Evolutionary conservation across 2,329 filamentous ascomycete species (phyloP).

Genomic region (Didymella keratinophila): DNA sequence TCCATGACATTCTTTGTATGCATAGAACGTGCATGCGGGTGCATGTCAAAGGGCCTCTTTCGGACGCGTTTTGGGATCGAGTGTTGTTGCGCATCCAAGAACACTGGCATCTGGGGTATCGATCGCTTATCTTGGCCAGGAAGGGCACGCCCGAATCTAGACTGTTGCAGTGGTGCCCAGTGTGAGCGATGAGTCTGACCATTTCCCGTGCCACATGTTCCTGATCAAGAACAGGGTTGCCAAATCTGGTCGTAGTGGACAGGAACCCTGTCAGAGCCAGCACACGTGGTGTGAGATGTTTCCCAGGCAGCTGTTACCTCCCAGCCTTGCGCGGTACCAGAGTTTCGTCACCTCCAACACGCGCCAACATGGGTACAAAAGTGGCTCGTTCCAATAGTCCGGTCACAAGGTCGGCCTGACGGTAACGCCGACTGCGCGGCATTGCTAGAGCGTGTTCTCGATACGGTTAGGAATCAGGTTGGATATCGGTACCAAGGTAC

Average conservation of each 20-base stretch:
- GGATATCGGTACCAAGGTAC: conserved; percentile 3
- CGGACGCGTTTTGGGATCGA: too few relatives aligned
- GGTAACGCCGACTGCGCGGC: conserved; percentile 11
- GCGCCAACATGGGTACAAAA: conserved; percentile 1
- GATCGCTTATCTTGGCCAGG: conserved; percentile 3
- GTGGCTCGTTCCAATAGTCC: conserved; percentile 18
- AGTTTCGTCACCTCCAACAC: conserved; percentile 7
- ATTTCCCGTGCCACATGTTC: conserved; percentile 1
- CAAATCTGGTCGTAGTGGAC: neutral
- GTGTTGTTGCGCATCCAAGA: neutral
- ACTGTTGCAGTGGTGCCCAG: neutral
- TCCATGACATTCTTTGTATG: conserved; percentile 8
- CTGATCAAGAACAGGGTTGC: neutral
- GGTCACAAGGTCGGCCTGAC: conserved; percentile 8
- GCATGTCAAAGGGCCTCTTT: neutral
- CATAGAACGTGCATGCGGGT: neutral
- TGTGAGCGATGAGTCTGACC: conserved; percentile 1
- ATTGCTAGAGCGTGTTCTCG: conserved; percentile 2
- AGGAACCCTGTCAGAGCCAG: neutral
- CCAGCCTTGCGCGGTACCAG: conserved; percentile 16
- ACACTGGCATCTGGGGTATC: neutral
- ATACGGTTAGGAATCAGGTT: neutral
- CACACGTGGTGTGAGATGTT: conserved; percentile 7
- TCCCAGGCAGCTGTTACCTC: neutral
- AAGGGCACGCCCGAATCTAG: conserved; percentile 1